Percentiles rank a stretch among this genome's conserved stretches.
Evolutionary conservation across 2,329 filamentous ascomycete genomes (phyloP).

Genomic region (Fusarium hainanense): DNA sequence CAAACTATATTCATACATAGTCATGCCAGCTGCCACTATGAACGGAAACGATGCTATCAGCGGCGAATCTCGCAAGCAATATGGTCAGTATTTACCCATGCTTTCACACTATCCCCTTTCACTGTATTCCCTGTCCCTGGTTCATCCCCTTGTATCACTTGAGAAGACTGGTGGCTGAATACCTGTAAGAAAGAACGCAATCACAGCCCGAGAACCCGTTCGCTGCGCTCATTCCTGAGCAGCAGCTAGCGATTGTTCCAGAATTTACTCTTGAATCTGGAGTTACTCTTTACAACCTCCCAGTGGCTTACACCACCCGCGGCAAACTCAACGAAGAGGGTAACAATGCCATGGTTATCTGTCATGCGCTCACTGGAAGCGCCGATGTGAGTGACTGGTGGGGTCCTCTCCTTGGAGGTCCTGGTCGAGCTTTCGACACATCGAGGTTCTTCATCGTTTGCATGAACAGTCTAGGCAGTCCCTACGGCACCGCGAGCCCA

Average conservation of each 20-base stretch:
- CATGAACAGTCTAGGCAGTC: slow-evolving; percentile 86
- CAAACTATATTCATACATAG: slow-evolving; percentile 5
- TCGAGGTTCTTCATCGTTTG: slow-evolving; percentile 87
- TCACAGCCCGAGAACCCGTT: slow-evolving; percentile 93
- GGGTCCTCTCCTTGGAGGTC: slow-evolving; percentile 82
- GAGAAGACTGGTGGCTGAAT: slow-evolving; percentile 67
- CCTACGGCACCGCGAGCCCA: slow-evolving; percentile 87
- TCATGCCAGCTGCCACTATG: slow-evolving; percentile 42
- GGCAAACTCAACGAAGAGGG: slow-evolving; percentile 68
- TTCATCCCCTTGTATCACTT: not conserved
- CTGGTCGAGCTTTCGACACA: slow-evolving; percentile 82
- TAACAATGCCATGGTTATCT: slow-evolving; percentile 80
- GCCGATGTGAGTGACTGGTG: slow-evolving; percentile 90
- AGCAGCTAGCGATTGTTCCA: slow-evolving; percentile 86
- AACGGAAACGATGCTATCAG: slow-evolving; percentile 36
- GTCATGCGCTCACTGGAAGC: slow-evolving; percentile 86
- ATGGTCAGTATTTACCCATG: slow-evolving; percentile 47
- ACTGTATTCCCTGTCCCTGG: not conserved
- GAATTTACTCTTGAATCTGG: slow-evolving; percentile 94
- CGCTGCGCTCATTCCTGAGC: slow-evolving; percentile 84
- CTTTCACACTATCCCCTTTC: not conserved
- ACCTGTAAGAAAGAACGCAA: slow-evolving; percentile 71
- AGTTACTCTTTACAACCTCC: slow-evolving; percentile 80
- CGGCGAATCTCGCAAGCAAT: slow-evolving; percentile 38
- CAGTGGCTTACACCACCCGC: slow-evolving; percentile 74